These are phyloP conservation scores for Paramecium caudatum DNA, from an alignment of 73 alveolate genomes.

Conservation along the genomic window DNA sequence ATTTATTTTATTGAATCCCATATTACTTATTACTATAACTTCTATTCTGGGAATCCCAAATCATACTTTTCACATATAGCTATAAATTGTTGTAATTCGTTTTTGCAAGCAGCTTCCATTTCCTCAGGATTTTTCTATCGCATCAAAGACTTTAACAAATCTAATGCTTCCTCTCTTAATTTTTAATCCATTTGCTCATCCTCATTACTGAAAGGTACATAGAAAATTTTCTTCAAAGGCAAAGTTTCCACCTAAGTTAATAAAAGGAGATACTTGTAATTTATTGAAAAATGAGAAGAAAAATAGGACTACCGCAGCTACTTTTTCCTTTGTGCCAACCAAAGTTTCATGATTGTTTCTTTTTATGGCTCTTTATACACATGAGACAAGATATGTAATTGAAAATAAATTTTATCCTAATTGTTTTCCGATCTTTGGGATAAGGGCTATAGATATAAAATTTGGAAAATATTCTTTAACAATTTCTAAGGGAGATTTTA, in stretches of 20 bases:
- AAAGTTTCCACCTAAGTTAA: background rate
- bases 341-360: constrained; percentile 67
- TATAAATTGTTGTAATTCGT: background rate
- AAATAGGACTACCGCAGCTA: constrained; percentile 32
- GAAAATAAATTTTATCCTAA: constrained; percentile 29
- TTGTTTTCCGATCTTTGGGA: constrained; percentile 11
- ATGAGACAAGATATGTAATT: constrained; percentile 13
- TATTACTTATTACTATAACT: background rate
- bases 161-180: constrained; percentile 11
- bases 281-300: constrained; percentile 44
- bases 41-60: constrained; percentile 47
- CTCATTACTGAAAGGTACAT: constrained; percentile 51
- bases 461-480: background rate
- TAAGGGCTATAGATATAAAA: background rate
- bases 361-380: constrained; percentile 53
- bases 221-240: background rate
- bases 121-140: constrained; percentile 50
- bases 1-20: background rate
- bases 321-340: constrained; percentile 57
- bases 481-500: constrained; percentile 15
- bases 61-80: constrained; percentile 21
- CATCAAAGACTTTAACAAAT: background rate
- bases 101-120: background rate
- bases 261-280: background rate
- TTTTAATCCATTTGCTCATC: background rate